Conservation (phyloP, 176 grass and related monocot genomes). For the Puya raimondii region DNA sequence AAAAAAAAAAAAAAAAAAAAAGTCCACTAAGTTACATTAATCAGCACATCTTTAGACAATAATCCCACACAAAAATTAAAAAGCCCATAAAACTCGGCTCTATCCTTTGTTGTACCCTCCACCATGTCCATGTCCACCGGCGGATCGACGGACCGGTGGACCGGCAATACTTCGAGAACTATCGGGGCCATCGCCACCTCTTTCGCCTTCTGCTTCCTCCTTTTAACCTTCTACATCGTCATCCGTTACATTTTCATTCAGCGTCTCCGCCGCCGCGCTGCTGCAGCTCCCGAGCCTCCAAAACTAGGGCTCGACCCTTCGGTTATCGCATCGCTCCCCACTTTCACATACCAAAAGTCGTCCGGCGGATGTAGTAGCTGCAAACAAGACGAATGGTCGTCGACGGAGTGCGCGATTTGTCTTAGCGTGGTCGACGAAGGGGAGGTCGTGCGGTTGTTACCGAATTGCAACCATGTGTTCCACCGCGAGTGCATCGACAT, state of each 20-base stretch:
- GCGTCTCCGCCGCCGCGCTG: not conserved
- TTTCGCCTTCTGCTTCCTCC: not conserved
- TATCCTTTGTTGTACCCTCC: not conserved
- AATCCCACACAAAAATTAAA: not conserved
- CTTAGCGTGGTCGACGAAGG: constrained; percentile 30
- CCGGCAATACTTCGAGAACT: not conserved
- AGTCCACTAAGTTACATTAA: not conserved
- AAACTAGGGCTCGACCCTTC: constrained; percentile 31
- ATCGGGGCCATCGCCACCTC: not conserved
- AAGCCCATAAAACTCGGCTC: not conserved
- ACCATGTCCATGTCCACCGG: not conserved
- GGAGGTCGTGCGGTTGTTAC: constrained; percentile 32
- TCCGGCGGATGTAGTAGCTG: not conserved
- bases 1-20: not conserved
- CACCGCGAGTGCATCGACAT: constrained; percentile 51
- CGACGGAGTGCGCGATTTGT: constrained; percentile 38
- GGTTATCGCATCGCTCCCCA: constrained; percentile 34
- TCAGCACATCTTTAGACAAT: not conserved
- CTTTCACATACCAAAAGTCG: constrained; percentile 16
- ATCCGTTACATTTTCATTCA: not conserved
- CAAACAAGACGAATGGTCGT: not conserved
- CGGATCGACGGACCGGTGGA: not conserved
- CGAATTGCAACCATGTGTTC: constrained; percentile 50
- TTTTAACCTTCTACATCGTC: not conserved
- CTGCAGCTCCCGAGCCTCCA: not conserved